Evolutionary conservation across 2,329 filamentous ascomycete species (phyloP), one percentile per base, ranked within the genome.

Genomic region (Pseudophaeomoniella oleicola): DNA sequence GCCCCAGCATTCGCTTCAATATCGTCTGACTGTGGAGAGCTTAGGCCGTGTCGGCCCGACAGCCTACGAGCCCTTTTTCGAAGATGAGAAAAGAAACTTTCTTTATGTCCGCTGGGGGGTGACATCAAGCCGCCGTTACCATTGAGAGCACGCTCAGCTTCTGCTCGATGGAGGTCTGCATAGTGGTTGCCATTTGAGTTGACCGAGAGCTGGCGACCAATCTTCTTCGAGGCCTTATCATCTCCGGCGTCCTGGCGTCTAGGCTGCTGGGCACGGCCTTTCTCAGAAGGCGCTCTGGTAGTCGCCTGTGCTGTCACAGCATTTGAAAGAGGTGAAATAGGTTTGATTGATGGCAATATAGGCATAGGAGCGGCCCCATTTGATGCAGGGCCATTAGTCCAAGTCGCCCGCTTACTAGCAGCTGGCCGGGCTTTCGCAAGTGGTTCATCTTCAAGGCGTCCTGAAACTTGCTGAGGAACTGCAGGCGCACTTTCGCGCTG

Each of bases 1-100:
- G 86, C 94, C 32, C 87, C 88, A 36, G 82, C 84, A 52, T 88
- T 87, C n/a, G 86, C 81, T 57, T 96, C 90, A 37, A 93, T 66
- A 51, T 96, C 88, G 47, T 94, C 87, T 38, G 78, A 77, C 31
- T 71, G 75, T 5, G 85, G 81, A 13, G 85, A 83, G 40, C 84
- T 79, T 11, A 77, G 78, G 54, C 88, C 83, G 52, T 94, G 86
- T 39, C 88, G 78, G 33, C 90, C 90, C 16, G 90, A 98, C 42
- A 98, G 78, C 46, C 90, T 74, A 47, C 90, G 75, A 17, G 92
- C 90, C 36, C 88, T 79, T 60, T 98, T 98, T 39, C 90, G 75
- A 5, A 98, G 70, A 55, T 98, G 90, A 1, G 90, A 96, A 62
- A 98, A 98, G 66, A 98, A 98, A 58, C 90, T 85, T 57, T 98